Base-by-base conservation (phyloP, 1,284 basidiomycete genomes). In the Malassezia nana region DNA sequence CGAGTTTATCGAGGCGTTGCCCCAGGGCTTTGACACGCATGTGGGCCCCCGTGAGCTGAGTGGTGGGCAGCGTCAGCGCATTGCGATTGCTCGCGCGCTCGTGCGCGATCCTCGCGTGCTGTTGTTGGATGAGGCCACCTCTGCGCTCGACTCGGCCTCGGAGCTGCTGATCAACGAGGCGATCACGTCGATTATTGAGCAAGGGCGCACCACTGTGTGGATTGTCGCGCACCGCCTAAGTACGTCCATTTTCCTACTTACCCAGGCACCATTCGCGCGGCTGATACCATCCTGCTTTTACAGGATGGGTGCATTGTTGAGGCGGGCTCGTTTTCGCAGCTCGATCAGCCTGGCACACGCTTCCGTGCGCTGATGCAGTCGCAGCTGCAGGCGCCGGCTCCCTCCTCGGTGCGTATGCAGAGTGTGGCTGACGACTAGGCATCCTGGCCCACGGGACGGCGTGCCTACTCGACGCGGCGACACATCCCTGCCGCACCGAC, bases 1-100 rank as follows among this genome's bases (percentile, higher is more conserved):
- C 26, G 89, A 92, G 65, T 98, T 95, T 69, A 84, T 98, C 38
- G 86, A 87, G 82, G 83, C 84, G 2, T 82, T 98, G 78, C 89
- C 91, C 10, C 79, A 87, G 52, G 88, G 84, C 0, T 84, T 86
- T 57, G 84, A 87, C 59, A 87, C 86, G 0, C 77, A 81, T 58
- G 72, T 75, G 28, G 74, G 74, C n/a, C 64, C 74, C 1, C 61
- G 70, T 20, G 69, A 73, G 55, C 46, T 74, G 18, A 60, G 58
- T 12, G 78, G 78, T 9, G 78, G 78, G 24, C 78, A 79, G 59
- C 62, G 77, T 31, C 78, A 79, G 62, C 65, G 78, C 16, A 75
- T 79, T 24, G 77, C 77, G n/a, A 78, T 79, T 55, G 78, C 78
- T 9, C 65, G 78, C 29, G 78, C 78, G 0, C 67, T 79, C 0